These are phyloP conservation scores for Domatiomyces catenatus DNA, from an alignment of 2,329 filamentous ascomycete genomes.

Conservation along the genomic window DNA sequence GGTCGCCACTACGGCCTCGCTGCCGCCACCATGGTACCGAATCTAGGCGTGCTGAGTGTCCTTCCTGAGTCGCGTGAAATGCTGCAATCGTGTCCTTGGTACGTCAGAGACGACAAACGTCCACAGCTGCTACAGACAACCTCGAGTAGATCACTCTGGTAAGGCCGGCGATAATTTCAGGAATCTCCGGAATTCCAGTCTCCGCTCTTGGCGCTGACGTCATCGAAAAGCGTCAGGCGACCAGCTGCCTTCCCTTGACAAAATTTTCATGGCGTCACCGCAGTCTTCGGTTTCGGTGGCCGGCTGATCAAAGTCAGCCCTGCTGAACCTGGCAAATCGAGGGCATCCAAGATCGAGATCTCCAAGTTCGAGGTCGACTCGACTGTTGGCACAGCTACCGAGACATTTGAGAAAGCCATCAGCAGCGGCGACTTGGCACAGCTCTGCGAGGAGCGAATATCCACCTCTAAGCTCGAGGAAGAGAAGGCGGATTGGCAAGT, in stretches of 20 bases:
- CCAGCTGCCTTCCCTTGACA: background rate
- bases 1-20: background rate
- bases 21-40: background rate
- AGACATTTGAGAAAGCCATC: constrained; percentile 73
- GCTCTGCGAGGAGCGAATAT: constrained; percentile 67
- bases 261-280: no score
- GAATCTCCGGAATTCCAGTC: background rate
- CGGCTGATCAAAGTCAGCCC: constrained; percentile 65
- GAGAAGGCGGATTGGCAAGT: constrained; percentile 95
- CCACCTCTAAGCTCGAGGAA: constrained; percentile 63
- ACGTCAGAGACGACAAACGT: background rate
- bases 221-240: background rate
- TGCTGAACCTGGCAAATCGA: constrained; percentile 45
- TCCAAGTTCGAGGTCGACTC: constrained; percentile 80
- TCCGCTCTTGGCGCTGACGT: background rate
- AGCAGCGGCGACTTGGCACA: constrained; percentile 58
- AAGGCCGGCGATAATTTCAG: background rate
- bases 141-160: background rate
- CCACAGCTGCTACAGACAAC: background rate
- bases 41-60: background rate
- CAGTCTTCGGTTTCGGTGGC: constrained; percentile 86
- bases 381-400: constrained; percentile 65
- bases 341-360: constrained; percentile 62
- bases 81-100: background rate
- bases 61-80: background rate